Conservation (phyloP, 2,329 filamentous ascomycete genomes). For the Microsporum audouinii region DNA sequence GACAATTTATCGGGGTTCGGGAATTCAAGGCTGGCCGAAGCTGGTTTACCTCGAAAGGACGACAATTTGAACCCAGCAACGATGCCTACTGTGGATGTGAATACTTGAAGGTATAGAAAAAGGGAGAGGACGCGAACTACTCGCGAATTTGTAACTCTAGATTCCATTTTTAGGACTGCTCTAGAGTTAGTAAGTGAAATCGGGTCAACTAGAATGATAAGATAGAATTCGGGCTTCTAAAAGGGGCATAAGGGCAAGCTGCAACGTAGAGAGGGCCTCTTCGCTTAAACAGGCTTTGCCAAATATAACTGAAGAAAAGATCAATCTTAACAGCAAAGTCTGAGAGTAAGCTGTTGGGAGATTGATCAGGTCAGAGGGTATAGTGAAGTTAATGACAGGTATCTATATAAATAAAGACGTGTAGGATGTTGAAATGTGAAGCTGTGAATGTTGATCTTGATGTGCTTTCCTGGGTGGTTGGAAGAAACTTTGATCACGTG, state of each 20-base stretch:
- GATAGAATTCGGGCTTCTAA: background rate
- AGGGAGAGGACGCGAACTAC: background rate
- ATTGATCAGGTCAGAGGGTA: background rate
- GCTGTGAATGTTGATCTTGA: background rate
- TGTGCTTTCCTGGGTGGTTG: background rate
- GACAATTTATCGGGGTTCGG: background rate
- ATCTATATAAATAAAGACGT: background rate
- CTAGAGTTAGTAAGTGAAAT: background rate
- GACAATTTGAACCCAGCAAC: conserved; percentile 9
- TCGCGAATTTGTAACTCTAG: background rate
- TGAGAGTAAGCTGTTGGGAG: background rate
- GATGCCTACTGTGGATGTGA: background rate
- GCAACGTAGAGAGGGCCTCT: background rate
- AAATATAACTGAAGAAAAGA: background rate
- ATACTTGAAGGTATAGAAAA: background rate
- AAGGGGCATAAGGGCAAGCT: background rate
- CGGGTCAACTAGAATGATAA: background rate
- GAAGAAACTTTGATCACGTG: background rate
- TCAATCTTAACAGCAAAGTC: background rate
- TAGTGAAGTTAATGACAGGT: background rate
- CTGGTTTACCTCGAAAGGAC: conserved; percentile 11
- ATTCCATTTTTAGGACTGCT: background rate
- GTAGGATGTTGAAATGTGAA: background rate
- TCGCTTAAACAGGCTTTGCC: background rate
- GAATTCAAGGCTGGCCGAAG: background rate